Evolutionary conservation across 108 stramenopile genomes (phyloP), one percentile per base, ranked within the genome.

Genomic region (Nitzschia sp.): DNA sequence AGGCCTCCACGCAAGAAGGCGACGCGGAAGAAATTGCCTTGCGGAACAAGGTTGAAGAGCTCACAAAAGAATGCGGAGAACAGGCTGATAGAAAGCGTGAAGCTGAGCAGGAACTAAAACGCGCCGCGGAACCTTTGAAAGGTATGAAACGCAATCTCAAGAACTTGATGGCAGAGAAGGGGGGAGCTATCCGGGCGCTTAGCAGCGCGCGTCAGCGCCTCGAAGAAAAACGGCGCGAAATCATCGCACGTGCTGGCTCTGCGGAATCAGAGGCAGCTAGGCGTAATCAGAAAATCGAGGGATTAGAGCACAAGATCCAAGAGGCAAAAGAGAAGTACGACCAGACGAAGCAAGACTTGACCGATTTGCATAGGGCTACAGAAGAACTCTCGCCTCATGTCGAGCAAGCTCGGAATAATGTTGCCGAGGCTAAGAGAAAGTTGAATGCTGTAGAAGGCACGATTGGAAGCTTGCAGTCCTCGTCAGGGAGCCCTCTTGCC

Each of bases 211-310:
- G 81, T n/a, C 49, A 70, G 25, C 65, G 72, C 18, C 76, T 95
- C 9, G 69, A 92, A 33, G 56, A 74, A 19, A 83, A 79, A 31
- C 76, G 91, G 34, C 65, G 83, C 46, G 80, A 92, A 64, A 85
- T 91, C 34, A 19, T 82, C 1, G 72, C 70, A 13, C 78, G 62
- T 26, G 64, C 73, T 23, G 90, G 93, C 0, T 85, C 85, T 15
- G 77, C 80, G 24, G 86, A 90, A 31, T 77, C 86, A 21, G 90
- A 92, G 59, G 81, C 77, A 64, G 76, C 85, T 0, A 48, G 35
- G 0, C 61, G 85, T 11, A 82, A 76, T 27, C 42, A 68, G 30
- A 15, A 38, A 19, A 38, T 81, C 18, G 57, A 72, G 36, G 64
- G 63, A 4, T 64, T 64, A 19, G 76, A 82, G 32, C 73, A 64